Percentiles rank a stretch among this genome's conserved stretches.
Conservation (phyloP, 192 early-diverging fungal species). For the Allomyces javanicus region DNA sequence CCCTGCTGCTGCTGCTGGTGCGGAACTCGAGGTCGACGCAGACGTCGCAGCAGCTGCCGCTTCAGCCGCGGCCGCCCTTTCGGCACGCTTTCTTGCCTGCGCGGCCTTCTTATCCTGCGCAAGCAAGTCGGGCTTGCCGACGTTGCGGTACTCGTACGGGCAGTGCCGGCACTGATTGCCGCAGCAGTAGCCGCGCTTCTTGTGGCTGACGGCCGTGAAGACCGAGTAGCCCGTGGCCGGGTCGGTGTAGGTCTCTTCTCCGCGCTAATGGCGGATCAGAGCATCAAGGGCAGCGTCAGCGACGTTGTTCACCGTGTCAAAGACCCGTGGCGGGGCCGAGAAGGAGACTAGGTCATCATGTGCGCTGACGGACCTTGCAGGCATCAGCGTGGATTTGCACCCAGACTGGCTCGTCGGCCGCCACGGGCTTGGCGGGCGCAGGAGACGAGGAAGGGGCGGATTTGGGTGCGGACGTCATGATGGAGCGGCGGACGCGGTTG, state of each 20-base stretch:
- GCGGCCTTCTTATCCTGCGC: conserved; percentile 6
- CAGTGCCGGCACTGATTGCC: conserved; percentile 47
- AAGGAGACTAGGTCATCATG: too few species aligned
- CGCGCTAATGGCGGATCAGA: conserved; percentile 7
- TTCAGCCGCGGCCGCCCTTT: neutral
- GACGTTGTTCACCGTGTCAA: neutral
- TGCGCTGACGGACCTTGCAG: neutral
- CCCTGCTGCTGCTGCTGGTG: too few species aligned
- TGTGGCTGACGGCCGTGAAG: conserved; percentile 39
- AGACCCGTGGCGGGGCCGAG: neutral
- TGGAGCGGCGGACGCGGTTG: too few species aligned
- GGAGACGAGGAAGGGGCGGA: neutral
- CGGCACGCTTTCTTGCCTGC: conserved; percentile 13
- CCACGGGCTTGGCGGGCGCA: neutral
- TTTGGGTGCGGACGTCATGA: too few species aligned
- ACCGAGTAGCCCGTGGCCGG: conserved; percentile 44
- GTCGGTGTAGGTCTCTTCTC: conserved; percentile 33
- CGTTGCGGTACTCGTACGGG: conserved; percentile 34
- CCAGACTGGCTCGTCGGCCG: neutral
- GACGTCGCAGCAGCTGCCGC: too few species aligned
- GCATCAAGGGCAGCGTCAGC: neutral
- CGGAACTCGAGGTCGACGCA: too few species aligned
- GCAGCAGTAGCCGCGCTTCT: conserved; percentile 39
- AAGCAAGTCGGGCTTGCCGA: conserved; percentile 31
- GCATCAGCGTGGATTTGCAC: neutral